Evolutionary conservation across 257 asterid genomes (phyloP), one percentile per base, ranked within the genome.

Genomic region (Fraxinus anomala): DNA sequence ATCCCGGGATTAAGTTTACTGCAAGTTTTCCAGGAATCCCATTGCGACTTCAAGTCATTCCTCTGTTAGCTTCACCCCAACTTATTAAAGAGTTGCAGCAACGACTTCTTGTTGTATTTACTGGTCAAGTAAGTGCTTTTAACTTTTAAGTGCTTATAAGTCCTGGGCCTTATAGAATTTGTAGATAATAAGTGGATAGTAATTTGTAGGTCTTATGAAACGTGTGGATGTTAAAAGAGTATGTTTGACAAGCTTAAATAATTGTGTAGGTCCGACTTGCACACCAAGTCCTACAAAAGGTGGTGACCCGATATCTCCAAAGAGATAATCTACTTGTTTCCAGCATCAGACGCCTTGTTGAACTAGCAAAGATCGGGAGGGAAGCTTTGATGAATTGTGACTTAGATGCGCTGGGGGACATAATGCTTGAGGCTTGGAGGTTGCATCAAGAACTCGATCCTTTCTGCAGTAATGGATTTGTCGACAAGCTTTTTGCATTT

Each of bases 361-460:
- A 89, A 70, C 88, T 93, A 65, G 98, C 99, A 75, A 96, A 91
- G 87, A 80, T 83, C 9, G 97, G 98, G 56, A 88, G 99, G 87
- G 97, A 96, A 81, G 97, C 96, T 72, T 74, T 96, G 69, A 96
- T 96, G 99, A 96, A 89, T 75, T 81, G 92, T 26, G 89, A 92
- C 76, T 47, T 96, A 31, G 97, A 89, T 76, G 95, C 87, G 82
- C 77, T 96, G 1, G 99, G 99, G 73, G 87, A 73, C 17, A 80
- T 88, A 63, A 92, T 96, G 97, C 79, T 78, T 81, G 97, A 96
- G 82, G 96, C 93, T 19, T 96, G 99, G 99, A 91, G 97, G 86
- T 79, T 96, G 85, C 99, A 96, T 84, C 97, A 96, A 78, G 99
- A 96, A 88, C 98, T 93, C 12, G 98, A 93, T 88, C 99, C 98